Percentiles rank a stretch among this genome's conserved stretches.
Evolutionary conservation across 1,284 basidiomycete genomes (phyloP).

Genomic region (Leccinum fallax): DNA sequence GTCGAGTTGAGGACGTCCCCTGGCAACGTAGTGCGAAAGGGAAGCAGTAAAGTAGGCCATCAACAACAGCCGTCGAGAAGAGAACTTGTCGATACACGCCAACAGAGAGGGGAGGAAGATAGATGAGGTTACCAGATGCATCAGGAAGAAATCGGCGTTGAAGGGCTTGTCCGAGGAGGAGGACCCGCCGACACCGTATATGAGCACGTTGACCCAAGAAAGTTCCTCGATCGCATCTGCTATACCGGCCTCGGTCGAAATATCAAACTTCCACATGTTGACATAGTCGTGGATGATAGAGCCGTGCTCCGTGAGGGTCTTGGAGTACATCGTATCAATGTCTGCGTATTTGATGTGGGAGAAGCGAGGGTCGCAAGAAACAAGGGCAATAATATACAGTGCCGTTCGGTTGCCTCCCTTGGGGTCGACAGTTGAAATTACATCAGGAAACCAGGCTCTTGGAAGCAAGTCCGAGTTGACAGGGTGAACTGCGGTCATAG

Average conservation of each 20-base stretch:
- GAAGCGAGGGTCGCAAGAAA: conserved; percentile 47
- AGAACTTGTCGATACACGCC: conserved; percentile 30
- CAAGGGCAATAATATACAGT: conserved; percentile 48
- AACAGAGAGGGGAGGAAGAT: conserved; percentile 44
- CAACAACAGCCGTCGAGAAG: conserved; percentile 39
- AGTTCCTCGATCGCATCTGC: conserved; percentile 43
- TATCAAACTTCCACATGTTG: conserved; percentile 50
- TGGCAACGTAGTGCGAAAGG: conserved; percentile 41
- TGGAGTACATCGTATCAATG: conserved; percentile 25
- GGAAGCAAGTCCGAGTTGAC: conserved; percentile 20
- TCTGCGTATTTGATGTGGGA: conserved; percentile 21
- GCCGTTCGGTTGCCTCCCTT: conserved; percentile 35
- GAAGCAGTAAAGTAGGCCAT: conserved; percentile 41
- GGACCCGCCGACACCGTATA: conserved; percentile 46
- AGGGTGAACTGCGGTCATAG: conserved; percentile 44
- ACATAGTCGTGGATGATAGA: conserved; percentile 46
- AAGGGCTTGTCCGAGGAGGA: conserved; percentile 34
- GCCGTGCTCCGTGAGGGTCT: conserved; percentile 39
- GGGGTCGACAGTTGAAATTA: conserved; percentile 13
- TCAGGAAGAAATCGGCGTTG: conserved; percentile 46
- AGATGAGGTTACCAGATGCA: conserved; percentile 50
- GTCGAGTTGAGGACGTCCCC: conserved; percentile 40
- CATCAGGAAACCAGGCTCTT: conserved; percentile 24
- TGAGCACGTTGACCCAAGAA: conserved; percentile 41
- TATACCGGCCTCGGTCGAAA: conserved; percentile 31